Evolutionary conservation across 1,284 basidiomycete species (phyloP), one percentile per base, ranked within the genome.

Genomic region (Ceraceosorus bombacis): DNA sequence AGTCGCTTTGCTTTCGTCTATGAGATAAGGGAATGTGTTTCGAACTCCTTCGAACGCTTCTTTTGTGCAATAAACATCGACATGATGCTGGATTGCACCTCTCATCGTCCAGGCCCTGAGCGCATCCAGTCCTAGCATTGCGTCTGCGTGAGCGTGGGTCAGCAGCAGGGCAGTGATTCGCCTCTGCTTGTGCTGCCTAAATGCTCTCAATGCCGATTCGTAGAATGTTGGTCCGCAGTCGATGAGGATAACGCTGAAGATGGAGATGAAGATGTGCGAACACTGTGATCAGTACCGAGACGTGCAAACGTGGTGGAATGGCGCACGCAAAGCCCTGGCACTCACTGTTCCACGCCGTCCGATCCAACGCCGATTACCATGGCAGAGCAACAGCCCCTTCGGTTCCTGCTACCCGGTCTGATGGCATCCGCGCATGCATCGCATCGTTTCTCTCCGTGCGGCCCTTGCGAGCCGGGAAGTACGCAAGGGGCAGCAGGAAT

Each of bases 211-310:
- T 1, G 67, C 68, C 10, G 69, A 68, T 10, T 60, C 58, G 52
- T 75, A 73, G 54, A 76, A 76, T 3, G 73, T 75, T 56, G 73
- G 73, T 7, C 74, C 74, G 53, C 71, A 73, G 56, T 76, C 74
- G 57, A 76, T 73, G n/a, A 76, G 51, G 43, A 76, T 55, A 3
- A 59, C 41, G 41, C 38, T 57, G 49, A 8, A 4, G 4, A n/a
- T 8, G 36, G 49, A 27, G 27, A 27, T 8, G 36, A 4, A 27
- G 27, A 27, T 1, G 27, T 3, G 27, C 27, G 27, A 27, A 27
- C 2, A 27, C 27, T 3, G 3, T 27, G 2, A 27, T 27, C 27
- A 27, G 27, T 3, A 3, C 3, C 27, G 27, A 27, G 1, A 3
- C 27, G 27, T 27, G 27, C 27, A n/a, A n/a, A n/a, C n/a, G n/a